Evolutionary conservation across 768 basidiomycete genomes (phyloP).

Genomic region (Suillus weaverae): DNA sequence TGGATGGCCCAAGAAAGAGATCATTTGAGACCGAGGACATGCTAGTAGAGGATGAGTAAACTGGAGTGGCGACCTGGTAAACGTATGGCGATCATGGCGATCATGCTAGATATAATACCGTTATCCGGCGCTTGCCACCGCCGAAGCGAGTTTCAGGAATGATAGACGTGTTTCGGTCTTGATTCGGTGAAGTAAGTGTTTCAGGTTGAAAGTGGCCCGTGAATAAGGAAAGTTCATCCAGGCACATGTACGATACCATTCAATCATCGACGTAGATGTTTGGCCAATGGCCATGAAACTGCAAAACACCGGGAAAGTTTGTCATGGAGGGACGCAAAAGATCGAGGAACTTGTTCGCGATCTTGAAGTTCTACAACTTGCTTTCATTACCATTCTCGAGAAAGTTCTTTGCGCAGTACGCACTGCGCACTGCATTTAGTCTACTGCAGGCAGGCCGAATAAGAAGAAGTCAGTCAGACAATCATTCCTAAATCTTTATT

Average conservation of each 20-base stretch:
- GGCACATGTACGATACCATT: background rate
- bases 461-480: background rate
- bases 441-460: background rate
- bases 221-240: background rate
- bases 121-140: background rate
- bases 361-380: background rate
- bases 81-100: background rate
- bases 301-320: background rate
- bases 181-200: background rate
- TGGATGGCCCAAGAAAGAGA: background rate
- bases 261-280: background rate
- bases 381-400: too few relatives aligned
- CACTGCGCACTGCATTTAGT: background rate
- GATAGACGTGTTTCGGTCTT: background rate
- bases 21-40: background rate
- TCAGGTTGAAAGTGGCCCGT: background rate
- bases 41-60: background rate
- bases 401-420: background rate
- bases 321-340: background rate
- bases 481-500: too few relatives aligned
- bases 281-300: background rate
- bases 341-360: background rate
- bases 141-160: background rate
- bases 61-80: background rate
- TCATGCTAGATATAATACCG: background rate